Evolutionary conservation across 2,329 filamentous ascomycete genomes (phyloP).

Genomic region (Rhinocladiella mackenziei): DNA sequence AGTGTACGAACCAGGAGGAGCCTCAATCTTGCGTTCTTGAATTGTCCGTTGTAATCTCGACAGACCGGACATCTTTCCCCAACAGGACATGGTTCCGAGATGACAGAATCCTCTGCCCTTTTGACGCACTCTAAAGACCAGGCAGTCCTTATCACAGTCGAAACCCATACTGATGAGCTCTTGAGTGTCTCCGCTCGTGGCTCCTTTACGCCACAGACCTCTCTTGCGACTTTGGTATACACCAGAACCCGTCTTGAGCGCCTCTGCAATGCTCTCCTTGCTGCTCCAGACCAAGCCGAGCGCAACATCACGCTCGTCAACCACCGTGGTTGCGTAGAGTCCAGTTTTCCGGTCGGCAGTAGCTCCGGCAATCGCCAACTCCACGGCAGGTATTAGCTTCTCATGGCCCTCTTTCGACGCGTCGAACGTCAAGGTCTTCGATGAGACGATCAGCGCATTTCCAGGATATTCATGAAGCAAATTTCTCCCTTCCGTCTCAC

Average conservation of each 20-base stretch:
- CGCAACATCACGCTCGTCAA: conserved; percentile 77
- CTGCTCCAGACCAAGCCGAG: conserved; percentile 93
- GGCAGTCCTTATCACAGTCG: conserved; percentile 90
- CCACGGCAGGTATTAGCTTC: conserved; percentile 61
- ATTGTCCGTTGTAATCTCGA: conserved; percentile 84
- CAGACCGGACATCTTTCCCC: conserved; percentile 77
- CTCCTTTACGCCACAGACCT: conserved; percentile 94
- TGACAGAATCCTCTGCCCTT: conserved; percentile 91
- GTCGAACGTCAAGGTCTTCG: conserved; percentile 64
- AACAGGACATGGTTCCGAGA: conserved; percentile 85
- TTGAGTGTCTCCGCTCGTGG: conserved; percentile 89
- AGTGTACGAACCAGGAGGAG: conserved; percentile 88
- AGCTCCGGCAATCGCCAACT: conserved; percentile 69
- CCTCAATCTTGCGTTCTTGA: conserved; percentile 71
- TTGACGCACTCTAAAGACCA: conserved; percentile 86
- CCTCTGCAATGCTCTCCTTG: conserved; percentile 81
- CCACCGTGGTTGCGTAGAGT: conserved; percentile 84
- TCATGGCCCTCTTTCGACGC: conserved; percentile 54
- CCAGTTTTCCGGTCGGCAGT: conserved; percentile 78
- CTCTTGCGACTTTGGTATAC: conserved; percentile 97
- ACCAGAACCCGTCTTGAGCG: conserved; percentile 72
- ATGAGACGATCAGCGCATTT: conserved; percentile 59
- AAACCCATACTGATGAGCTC: conserved; percentile 78
- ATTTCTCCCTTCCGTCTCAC: conserved; percentile 22
- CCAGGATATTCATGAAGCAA: conserved; percentile 33